A percentile compares a stretch with the other conserved stretches of the same genome.
phyloP scores from a whole-genome alignment of 495 filamentous ascomycete genomes.

The Hypoxylon lienhwacheense region DNA sequence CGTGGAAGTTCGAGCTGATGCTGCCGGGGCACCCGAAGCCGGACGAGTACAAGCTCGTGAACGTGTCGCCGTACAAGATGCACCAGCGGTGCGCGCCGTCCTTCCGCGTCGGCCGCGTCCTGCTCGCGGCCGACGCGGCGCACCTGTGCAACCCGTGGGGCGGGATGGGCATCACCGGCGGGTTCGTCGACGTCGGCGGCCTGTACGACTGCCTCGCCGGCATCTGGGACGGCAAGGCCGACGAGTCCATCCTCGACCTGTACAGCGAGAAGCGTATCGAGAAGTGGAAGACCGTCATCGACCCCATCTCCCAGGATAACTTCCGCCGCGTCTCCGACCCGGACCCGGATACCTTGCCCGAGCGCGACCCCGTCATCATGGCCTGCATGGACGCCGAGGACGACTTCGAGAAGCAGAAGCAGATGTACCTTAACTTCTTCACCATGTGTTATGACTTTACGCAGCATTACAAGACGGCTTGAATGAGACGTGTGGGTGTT shows the following conservation, averaged over 20 bases:
- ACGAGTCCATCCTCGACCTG: constrained; percentile 59
- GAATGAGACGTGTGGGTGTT: neutral
- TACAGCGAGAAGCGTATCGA: constrained; percentile 60
- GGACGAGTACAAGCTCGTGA: constrained; percentile 56
- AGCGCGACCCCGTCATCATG: constrained; percentile 47
- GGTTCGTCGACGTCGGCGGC: constrained; percentile 61
- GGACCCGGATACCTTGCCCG: constrained; percentile 41
- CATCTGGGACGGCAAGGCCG: constrained; percentile 56
- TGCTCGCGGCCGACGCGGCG: constrained; percentile 63
- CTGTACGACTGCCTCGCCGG: constrained; percentile 61
- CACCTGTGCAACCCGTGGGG: constrained; percentile 62
- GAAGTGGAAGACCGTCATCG: constrained; percentile 58
- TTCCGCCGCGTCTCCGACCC: constrained; percentile 46
- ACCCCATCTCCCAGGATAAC: constrained; percentile 59
- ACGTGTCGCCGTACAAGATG: constrained; percentile 60
- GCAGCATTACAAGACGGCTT: constrained; percentile 44
- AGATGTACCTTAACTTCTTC: constrained; percentile 37
- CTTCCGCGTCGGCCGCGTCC: constrained; percentile 59
- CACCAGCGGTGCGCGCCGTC: constrained; percentile 62
- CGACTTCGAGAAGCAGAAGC: constrained; percentile 34
- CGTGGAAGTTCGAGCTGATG: constrained; percentile 56
- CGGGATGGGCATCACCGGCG: constrained; percentile 63
- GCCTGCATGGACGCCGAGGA: constrained; percentile 41
- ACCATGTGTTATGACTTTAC: constrained; percentile 48
- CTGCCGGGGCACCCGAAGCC: constrained; percentile 62